Evolutionary conservation across 2,329 filamentous ascomycete genomes (phyloP), one percentile per base, ranked within the genome.

Genomic region (Penicillium italicum): DNA sequence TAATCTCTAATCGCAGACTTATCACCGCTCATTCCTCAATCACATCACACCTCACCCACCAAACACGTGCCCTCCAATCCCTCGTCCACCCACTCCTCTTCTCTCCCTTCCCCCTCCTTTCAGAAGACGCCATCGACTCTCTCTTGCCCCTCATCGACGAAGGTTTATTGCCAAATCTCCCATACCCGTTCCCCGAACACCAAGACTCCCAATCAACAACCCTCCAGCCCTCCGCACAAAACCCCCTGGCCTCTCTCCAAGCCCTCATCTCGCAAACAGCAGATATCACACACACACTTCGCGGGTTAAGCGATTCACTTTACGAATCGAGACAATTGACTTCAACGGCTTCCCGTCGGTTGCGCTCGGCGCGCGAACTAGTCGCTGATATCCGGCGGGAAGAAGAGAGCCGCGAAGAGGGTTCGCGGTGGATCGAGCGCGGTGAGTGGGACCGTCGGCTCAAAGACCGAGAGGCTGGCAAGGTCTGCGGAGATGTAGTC

Each of bases 271-370:
- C 83, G 7, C 80, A 90, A 60, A 92, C 89, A 0, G 79, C 83
- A 26, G 88, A 91, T 59, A 77, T 93, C 28, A 84, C 93, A 9
- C 84, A 90, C 66, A 90, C 90, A 7, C 82, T 99, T 44, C 91
- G 90, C 64, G 88, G 91, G 62, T 80, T 99, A 5, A 91, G 90
- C 7, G 94, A 99, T 71, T 92, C 90, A 4, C 80, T 99, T 33
- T 93, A 97, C 74, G 96, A 97, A 87, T 91, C 89, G 31, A 86
- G 91, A 12, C 93, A 97, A 74, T 89, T 90, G 1, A 94, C 90
- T 0, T 88, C 86, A 3, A 88, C 88, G 10, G 94, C 93, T 1
- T 86, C 88, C 2, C 81, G 94, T 53, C 84, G 91, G 42, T 77
- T 99, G 49, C 87, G 88, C 63, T 89, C 85, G 34, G 91, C 90